Evolutionary conservation across 2,329 filamentous ascomycete species (phyloP), one percentile per base, ranked within the genome.

Genomic region (Alternaria postmessia): DNA sequence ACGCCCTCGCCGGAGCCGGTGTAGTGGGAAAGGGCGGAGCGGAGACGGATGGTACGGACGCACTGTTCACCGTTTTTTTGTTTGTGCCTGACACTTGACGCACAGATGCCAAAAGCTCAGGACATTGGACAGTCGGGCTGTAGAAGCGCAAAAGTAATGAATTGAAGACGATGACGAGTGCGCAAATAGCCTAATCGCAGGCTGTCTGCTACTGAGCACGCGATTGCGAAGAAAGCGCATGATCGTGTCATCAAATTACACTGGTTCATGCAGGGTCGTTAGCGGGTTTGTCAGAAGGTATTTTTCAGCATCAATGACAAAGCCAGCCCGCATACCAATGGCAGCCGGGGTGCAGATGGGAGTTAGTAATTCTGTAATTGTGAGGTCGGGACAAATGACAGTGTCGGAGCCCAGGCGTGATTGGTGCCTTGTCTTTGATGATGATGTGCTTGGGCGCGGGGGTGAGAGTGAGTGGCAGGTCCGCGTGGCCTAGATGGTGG

Each of bases 231-330:
- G 22, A 34, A 52, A 51, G 57, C 57, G 51, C 60, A 59, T 64
- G 59, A 61, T 66, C 48, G 48, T 58, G 66, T 67, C 60, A 68
- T 67, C 44, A 48, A 38, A 51, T 36, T 59, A 30, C 60, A 55
- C 51, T 44, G 53, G 55, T 59, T 49, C 46, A 42, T 48, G 59
- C 56, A 51, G 49, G 57, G 49, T 20, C 20, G 28, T 41, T 58
- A 55, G 62, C 39, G 60, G 60, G 42, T 72, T 72, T 73, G 70
- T 72, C 71, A 73, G 65, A 67, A 49, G 55, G 52, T 65, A 69
- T 72, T 72, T 60, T 69, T 70, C 68, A 73, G 69, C 71, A 71
- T 41, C 18, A 42, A 36, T 71, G 52, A 67, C 68, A 70, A 70
- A 69, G 64, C 67, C 49, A 56, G 48, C 49, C 22, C 30, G 18